A percentile compares a stretch with the other conserved stretches of the same genome.
Evolutionary conservation across 768 basidiomycete species (phyloP).

Genomic region (Kwoniella bestiolae): DNA sequence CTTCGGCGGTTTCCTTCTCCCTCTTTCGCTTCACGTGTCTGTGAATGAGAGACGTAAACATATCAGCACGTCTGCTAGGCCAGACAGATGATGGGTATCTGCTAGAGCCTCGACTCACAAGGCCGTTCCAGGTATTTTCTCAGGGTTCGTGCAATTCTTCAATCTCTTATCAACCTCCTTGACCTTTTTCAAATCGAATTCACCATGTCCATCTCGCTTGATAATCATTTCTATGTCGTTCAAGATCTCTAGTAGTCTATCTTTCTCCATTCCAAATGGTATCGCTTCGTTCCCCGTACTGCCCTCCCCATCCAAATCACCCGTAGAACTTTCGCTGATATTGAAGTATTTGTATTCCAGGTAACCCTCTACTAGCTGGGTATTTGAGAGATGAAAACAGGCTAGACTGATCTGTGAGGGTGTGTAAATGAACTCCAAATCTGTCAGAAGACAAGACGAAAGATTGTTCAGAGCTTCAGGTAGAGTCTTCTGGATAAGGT

Average conservation of each 20-base stretch:
- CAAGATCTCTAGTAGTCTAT: slow-evolving; percentile 56
- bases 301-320: slow-evolving; percentile 7
- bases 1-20: slow-evolving; percentile 49
- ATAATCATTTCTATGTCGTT: slow-evolving; percentile 67
- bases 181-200: slow-evolving; percentile 79
- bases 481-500: slow-evolving; percentile 66
- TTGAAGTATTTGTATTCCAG: slow-evolving; percentile 35
- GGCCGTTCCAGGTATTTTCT: slow-evolving; percentile 84
- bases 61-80: too few species aligned
- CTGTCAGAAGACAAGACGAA: slow-evolving; percentile 81
- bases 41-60: too few species aligned
- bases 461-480: slow-evolving; percentile 70
- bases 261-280: slow-evolving; percentile 34
- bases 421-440: slow-evolving; percentile 86
- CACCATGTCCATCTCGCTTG: slow-evolving; percentile 59
- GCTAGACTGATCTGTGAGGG: slow-evolving; percentile 93
- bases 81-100: too few species aligned
- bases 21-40: slow-evolving; percentile 57
- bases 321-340: background rate
- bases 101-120: too few species aligned
- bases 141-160: slow-evolving; percentile 89
- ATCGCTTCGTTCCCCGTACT: slow-evolving; percentile 8
- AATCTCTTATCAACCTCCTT: slow-evolving; percentile 86
- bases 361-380: slow-evolving; percentile 59
- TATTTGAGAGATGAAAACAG: slow-evolving; percentile 69